Evolutionary conservation across 139 green algal species (phyloP), one percentile per base, ranked within the genome.

Genomic region (Tetratostichococcus sp.): DNA sequence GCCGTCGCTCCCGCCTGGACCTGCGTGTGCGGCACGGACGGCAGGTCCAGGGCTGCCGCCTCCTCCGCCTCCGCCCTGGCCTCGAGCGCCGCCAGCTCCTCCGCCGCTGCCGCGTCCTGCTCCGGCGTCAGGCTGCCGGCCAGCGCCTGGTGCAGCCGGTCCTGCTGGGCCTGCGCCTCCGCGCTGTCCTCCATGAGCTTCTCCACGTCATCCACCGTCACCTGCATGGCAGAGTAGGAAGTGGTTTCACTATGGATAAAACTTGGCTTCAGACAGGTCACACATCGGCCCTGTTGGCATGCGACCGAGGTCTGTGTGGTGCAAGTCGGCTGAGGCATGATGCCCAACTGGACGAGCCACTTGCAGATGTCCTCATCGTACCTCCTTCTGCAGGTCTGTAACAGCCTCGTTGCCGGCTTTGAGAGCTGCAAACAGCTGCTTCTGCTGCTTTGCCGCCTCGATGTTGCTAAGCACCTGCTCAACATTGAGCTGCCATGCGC

Each of bases 171-270:
- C 75, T 86, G 87, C 3, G 92, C 88, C 71, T 95, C 90, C n/a
- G 85, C 87, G 23, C 85, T 91, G 42, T 97, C 90, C 23, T 92
- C 88, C 78, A 87, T 88, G 65, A 94, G 82, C 74, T 81, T 76
- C 77, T 95, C 82, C 30, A 97, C 83, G 50, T 97, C 93, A 50
- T 95, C 93, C 70, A 97, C 62, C 0, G 76, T 80, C 30, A 95
- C 73, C 71, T 89, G 26, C 57, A 30, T 35, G n/a, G n/a, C n/a
- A n/a, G n/a, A n/a, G n/a, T n/a, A n/a, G n/a, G n/a, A n/a, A n/a
- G n/a, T n/a, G n/a, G n/a, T n/a, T n/a, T n/a, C n/a, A n/a, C n/a
- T n/a, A n/a, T n/a, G n/a, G n/a, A n/a, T n/a, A n/a, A n/a, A n/a
- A n/a, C n/a, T 50, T 6, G 39, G 39, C 11, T 50, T 6, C 39